Conservation (phyloP, 305 asterid genomes). For the Fraxinus floribunda region DNA sequence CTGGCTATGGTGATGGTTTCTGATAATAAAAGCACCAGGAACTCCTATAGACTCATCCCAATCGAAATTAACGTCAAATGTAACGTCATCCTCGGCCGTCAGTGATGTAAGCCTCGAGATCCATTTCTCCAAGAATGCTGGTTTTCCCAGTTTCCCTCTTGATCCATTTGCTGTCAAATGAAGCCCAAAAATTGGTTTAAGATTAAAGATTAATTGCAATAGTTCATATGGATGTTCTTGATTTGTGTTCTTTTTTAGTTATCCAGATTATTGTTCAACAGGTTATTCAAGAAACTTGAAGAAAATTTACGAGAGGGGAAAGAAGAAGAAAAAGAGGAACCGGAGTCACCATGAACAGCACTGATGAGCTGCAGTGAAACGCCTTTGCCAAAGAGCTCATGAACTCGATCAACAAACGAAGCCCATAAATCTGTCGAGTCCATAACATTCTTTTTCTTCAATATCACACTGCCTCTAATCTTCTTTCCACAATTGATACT, state of each 20-base stretch:
- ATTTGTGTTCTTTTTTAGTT: not conserved
- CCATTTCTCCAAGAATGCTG: conserved; percentile 58
- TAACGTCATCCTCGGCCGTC: conserved; percentile 43
- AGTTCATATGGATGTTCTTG: not conserved
- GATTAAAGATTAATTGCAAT: not conserved
- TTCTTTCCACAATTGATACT: conserved; percentile 24
- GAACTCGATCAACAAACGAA: conserved; percentile 43
- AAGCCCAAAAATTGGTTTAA: too few relatives aligned
- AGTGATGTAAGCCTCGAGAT: conserved; percentile 50
- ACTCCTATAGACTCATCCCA: conserved; percentile 72
- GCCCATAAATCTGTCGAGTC: conserved; percentile 45
- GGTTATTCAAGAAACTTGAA: not conserved
- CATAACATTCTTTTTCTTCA: conserved; percentile 62
- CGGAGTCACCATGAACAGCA: conserved; percentile 39
- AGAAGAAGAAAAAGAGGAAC: conserved; percentile 18
- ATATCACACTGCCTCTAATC: conserved; percentile 51
- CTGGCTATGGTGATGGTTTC: conserved; percentile 69
- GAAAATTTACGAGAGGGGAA: not conserved
- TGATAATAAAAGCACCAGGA: conserved; percentile 73
- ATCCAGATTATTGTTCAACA: not conserved
- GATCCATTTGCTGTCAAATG: conserved; percentile 4
- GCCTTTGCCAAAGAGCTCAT: conserved; percentile 55
- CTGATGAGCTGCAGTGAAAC: conserved; percentile 64
- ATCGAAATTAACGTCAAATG: conserved; percentile 39
- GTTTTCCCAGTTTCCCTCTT: conserved; percentile 68